Percentiles rank a stretch among this genome's conserved stretches.
Evolutionary conservation across 768 basidiomycete genomes (phyloP).

Genomic region (Suillus bovinus): DNA sequence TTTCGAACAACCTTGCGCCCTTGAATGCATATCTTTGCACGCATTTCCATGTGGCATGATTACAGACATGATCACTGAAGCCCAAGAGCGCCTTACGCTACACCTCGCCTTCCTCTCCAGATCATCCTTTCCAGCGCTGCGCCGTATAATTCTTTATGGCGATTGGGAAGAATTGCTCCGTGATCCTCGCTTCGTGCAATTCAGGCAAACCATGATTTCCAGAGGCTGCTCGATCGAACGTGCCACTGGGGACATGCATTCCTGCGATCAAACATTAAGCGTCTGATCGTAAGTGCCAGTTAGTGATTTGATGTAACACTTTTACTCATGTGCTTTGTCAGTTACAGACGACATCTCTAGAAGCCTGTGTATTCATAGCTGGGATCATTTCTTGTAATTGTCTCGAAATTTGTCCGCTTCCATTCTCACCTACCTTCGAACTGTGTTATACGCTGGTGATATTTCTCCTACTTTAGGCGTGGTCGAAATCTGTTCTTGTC

Average conservation of each 20-base stretch:
- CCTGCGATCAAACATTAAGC: neutral
- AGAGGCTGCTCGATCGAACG: slow-evolving; percentile 34
- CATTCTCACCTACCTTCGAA: neutral
- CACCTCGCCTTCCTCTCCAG: slow-evolving; percentile 50
- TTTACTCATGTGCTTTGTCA: neutral
- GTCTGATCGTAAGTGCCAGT: neutral
- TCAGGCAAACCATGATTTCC: slow-evolving; percentile 32
- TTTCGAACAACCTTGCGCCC: slow-evolving; percentile 26
- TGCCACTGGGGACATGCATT: slow-evolving; percentile 13
- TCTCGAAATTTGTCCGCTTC: neutral
- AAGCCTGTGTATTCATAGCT: neutral
- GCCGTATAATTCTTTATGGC: slow-evolving; percentile 49
- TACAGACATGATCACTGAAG: slow-evolving; percentile 30
- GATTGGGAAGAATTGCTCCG: slow-evolving; percentile 46
- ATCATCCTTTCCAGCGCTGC: slow-evolving; percentile 46
- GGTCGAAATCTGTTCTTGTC: neutral
- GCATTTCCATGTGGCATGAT: slow-evolving; percentile 47
- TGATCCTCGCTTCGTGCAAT: slow-evolving; percentile 39
- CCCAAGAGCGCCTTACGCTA: slow-evolving; percentile 42
- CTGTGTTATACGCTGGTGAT: neutral
- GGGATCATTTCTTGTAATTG: neutral
- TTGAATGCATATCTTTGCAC: slow-evolving; percentile 54
- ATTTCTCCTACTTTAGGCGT: neutral
- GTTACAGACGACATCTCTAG: neutral
- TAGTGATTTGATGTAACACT: neutral